A percentile compares a stretch with the other conserved stretches of the same genome.
phyloP scores from a whole-genome alignment of 2,329 filamentous ascomycete genomes.

The Ophiostoma tasmaniense region DNA sequence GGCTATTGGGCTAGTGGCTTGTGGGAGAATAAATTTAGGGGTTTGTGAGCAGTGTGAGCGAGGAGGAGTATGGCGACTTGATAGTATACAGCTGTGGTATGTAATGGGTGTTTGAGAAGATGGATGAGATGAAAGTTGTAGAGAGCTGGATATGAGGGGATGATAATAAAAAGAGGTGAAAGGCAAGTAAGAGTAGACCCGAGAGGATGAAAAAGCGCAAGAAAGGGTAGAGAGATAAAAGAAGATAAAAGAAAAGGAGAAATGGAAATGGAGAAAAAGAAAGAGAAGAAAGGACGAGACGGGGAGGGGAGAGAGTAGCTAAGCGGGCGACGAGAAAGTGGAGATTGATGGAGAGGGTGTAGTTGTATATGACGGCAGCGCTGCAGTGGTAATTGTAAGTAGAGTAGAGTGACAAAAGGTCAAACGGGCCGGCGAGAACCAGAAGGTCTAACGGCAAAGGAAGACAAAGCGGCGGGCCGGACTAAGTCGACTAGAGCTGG shows the following conservation, averaged over 20 bases:
- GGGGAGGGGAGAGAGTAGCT: not conserved
- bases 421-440: conserved; percentile 7
- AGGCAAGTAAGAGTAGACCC: not conserved
- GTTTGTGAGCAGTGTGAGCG: not conserved
- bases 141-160: not conserved
- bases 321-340: conserved; percentile 1
- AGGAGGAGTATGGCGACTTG: not conserved
- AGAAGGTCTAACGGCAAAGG: conserved; percentile 7
- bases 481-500: conserved; percentile 5
- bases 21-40: not conserved
- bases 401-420: not conserved
- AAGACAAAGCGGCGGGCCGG: conserved; percentile 5
- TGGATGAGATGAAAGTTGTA: not conserved
- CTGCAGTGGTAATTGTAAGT: not conserved
- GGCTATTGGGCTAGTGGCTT: not conserved
- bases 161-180: not conserved
- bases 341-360: not conserved
- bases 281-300: not conserved
- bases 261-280: not conserved
- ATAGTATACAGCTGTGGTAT: not conserved
- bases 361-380: conserved; percentile 7
- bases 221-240: not conserved
- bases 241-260: not conserved
- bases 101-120: not conserved
- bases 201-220: not conserved